Evolutionary conservation across 805 yeast genomes (phyloP).

Genomic region (Metschnikowia baotianmanensis): DNA sequence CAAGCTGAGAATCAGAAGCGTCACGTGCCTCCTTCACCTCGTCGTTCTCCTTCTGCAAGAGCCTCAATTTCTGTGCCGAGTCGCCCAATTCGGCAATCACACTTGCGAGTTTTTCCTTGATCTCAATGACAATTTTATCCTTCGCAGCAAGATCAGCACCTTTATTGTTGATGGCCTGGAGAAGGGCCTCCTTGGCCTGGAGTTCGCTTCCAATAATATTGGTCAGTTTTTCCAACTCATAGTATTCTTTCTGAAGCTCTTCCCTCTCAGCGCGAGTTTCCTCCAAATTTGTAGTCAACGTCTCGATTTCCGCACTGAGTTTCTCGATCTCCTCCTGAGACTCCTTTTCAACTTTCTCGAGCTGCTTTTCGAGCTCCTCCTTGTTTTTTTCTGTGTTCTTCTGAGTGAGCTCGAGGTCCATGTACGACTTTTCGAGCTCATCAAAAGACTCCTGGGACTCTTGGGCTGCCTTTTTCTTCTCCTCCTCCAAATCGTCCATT

Average conservation of each 20-base stretch:
- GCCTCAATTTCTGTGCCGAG: slow-evolving; percentile 15
- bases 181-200: slow-evolving; percentile 19
- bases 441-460: slow-evolving; percentile 21
- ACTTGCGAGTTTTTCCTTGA: slow-evolving; percentile 17
- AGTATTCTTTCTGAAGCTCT: slow-evolving; percentile 11
- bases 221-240: slow-evolving; percentile 17
- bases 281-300: slow-evolving; percentile 5
- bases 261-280: slow-evolving; percentile 12
- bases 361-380: slow-evolving; percentile 15
- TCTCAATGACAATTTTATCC: slow-evolving; percentile 19
- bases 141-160: slow-evolving; percentile 20
- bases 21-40: slow-evolving; percentile 9
- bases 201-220: slow-evolving; percentile 18
- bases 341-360: slow-evolving; percentile 10
- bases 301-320: slow-evolving; percentile 11
- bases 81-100: slow-evolving; percentile 17
- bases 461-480: slow-evolving; percentile 21
- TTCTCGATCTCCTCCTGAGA: slow-evolving; percentile 7
- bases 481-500: slow-evolving; percentile 23
- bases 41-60: slow-evolving; percentile 11
- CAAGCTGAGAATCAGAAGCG: slow-evolving; percentile 2
- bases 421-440: slow-evolving; percentile 16
- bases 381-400: slow-evolving; percentile 15
- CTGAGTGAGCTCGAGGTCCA: slow-evolving; percentile 16
- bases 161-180: slow-evolving; percentile 18